A percentile compares a stretch with the other conserved stretches of the same genome.
phyloP scores from a whole-genome alignment of 2,329 filamentous ascomycete genomes.

The Cladosporium sp. region DNA sequence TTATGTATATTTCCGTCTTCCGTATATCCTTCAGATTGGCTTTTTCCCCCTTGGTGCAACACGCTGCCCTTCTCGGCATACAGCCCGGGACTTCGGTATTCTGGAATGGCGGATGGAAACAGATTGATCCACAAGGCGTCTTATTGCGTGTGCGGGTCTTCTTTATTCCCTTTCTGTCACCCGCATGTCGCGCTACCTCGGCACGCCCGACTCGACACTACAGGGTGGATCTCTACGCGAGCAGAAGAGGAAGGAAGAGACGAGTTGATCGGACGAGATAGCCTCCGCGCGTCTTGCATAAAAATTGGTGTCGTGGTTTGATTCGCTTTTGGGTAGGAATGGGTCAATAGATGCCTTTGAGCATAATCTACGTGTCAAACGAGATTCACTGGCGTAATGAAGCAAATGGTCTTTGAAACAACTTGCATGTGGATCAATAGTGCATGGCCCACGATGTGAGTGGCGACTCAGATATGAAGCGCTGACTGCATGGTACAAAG shows the following conservation, averaged over 20 bases:
- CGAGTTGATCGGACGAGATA: background rate
- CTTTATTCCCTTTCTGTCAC: background rate
- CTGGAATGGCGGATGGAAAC: constrained; percentile 2
- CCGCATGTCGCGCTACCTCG: background rate
- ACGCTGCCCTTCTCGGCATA: too few relatives aligned
- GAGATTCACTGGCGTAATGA: too few relatives aligned
- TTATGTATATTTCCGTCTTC: too few relatives aligned
- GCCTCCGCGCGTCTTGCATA: background rate
- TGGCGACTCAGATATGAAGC: too few relatives aligned
- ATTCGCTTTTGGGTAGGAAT: background rate
- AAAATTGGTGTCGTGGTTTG: background rate
- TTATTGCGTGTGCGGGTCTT: background rate
- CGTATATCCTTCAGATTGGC: too few relatives aligned
- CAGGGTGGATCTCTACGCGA: background rate
- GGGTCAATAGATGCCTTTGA: background rate
- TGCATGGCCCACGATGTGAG: too few relatives aligned
- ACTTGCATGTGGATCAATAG: too few relatives aligned
- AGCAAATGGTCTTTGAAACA: too few relatives aligned
- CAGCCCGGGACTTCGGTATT: background rate
- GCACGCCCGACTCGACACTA: background rate
- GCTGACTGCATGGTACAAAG: too few relatives aligned
- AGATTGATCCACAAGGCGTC: background rate
- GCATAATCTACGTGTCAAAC: too few relatives aligned
- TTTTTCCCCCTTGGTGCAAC: background rate
- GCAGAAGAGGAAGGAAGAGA: constrained; percentile 2